These are phyloP conservation scores for Phytopythium montanum DNA, from an alignment of 352 stramenopile genomes.

Conservation along the genomic window DNA sequence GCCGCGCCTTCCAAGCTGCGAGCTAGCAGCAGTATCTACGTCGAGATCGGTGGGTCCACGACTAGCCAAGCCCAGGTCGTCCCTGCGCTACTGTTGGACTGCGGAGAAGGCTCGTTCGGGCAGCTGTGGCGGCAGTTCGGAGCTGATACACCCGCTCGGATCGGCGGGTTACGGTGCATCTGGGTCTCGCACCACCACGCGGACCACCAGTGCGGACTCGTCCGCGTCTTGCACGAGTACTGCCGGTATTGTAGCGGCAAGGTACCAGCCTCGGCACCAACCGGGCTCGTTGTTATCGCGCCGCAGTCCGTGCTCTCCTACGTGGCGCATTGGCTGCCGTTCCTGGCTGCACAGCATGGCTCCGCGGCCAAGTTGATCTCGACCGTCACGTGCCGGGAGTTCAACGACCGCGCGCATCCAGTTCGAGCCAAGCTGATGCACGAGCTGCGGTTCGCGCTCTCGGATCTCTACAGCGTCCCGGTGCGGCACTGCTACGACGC, in stretches of 20 bases:
- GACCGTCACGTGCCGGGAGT: constrained; percentile 43
- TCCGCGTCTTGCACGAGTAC: constrained; percentile 85
- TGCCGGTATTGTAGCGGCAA: constrained; percentile 20
- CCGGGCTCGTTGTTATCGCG: constrained; percentile 36
- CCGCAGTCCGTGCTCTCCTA: constrained; percentile 57
- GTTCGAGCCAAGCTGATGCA: constrained; percentile 22
- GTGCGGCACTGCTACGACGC: constrained; percentile 84
- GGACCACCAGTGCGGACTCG: constrained; percentile 95
- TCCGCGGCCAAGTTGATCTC: constrained; percentile 17
- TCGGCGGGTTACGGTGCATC: constrained; percentile 79
- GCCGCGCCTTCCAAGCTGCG: constrained; percentile 96
- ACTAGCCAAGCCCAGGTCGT: constrained; percentile 5
- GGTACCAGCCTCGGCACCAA: not conserved
- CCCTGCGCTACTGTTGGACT: constrained; percentile 89
- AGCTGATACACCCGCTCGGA: constrained; percentile 25
- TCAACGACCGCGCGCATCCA: constrained; percentile 38
- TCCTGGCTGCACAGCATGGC: constrained; percentile 9
- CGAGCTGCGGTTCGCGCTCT: constrained; percentile 27
- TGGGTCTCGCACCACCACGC: constrained; percentile 98
- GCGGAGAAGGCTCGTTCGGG: constrained; percentile 93
- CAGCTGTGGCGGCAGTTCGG: constrained; percentile 84
- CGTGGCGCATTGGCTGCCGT: constrained; percentile 41
- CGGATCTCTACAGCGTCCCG: constrained; percentile 46
- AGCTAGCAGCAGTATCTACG: constrained; percentile 93
- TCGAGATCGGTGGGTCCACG: constrained; percentile 40